Base-by-base conservation (phyloP, 2,329 filamentous ascomycete genomes). In the Periconia macrospinosa region DNA sequence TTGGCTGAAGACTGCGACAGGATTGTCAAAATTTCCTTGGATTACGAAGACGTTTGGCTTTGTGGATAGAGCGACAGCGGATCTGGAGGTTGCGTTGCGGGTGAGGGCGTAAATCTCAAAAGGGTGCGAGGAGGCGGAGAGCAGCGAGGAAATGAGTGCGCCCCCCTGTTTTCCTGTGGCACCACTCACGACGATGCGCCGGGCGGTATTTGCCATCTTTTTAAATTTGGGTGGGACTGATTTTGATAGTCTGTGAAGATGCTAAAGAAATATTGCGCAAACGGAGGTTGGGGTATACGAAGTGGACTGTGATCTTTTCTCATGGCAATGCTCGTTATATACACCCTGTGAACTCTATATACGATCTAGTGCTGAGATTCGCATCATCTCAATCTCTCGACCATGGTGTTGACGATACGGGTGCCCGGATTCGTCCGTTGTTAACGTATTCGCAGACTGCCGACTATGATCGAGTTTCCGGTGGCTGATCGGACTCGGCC, bases 51-150 rank as follows among this genome's bases (percentile, higher is more conserved):
- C 78, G 17, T 76, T 79, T 13, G 72, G 49, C 19, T 72, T 76
- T 61, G 83, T 75, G 1, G 83, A 37, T 3, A 37, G 33, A 10
- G 33, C 33, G 33, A 37, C 15, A 14, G 33, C 81, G 1, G 76
- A 76, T 2, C 69, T 49, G 0, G 81, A 83, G 35, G 73, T 64
- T 1, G 77, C 59, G 57, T 85, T 76, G 52, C 84, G 78, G 2
- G 83, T 86, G 20, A 86, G 73, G 9, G 83, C 84, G 10, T 84
- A 74, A 41, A 86, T 83, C 15, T 80, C 73, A 54, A 82, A 78
- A 37, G 33, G 33, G 17, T 66, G 56, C 53, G 70, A 57, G 47
- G 68, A 59, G 6, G 69, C 54, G 44, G 65, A 56, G 47, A 78
- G 65, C 2, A 79, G 64, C 6, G 75, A 73, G 35, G 70, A 55